A percentile compares a stretch with the other conserved stretches of the same genome.
Evolutionary conservation across 202 grass and related monocot species (phyloP).

Genomic region (Sporobolus alterniflorus): DNA sequence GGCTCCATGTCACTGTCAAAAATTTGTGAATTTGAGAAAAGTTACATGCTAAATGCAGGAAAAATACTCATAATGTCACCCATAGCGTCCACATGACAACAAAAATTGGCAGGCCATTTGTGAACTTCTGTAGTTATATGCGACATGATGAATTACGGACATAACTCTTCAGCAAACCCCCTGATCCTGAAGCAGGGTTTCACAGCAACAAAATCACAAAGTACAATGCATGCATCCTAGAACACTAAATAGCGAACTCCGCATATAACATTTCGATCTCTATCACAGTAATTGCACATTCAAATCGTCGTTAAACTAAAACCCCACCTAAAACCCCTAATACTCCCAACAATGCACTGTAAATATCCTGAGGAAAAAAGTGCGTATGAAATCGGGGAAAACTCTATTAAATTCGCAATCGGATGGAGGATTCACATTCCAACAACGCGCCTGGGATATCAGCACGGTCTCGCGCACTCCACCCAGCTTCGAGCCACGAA

Average conservation of each 20-base stretch:
- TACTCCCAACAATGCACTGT: background rate
- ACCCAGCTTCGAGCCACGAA: constrained; percentile 3
- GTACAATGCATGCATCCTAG: background rate
- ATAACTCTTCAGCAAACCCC: background rate
- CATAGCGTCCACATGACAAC: background rate
- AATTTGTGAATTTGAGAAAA: background rate
- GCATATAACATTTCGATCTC: background rate
- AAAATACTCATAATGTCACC: background rate
- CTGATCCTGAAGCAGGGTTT: background rate
- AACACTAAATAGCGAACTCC: background rate
- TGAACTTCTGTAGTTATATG: constrained; percentile 2
- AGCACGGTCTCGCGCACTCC: background rate
- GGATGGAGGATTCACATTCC: constrained; percentile 7
- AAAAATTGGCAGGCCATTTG: background rate
- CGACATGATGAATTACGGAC: background rate
- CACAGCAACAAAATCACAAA: background rate
- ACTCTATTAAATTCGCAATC: background rate
- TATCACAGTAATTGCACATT: background rate
- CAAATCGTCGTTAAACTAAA: background rate
- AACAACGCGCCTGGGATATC: background rate
- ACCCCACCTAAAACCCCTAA: constrained; percentile 21
- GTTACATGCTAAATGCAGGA: background rate
- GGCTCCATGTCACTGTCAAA: background rate
- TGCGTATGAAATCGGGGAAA: background rate
- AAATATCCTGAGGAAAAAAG: background rate